Conservation (phyloP, 768 basidiomycete species). For the Collybia mongolica region DNA sequence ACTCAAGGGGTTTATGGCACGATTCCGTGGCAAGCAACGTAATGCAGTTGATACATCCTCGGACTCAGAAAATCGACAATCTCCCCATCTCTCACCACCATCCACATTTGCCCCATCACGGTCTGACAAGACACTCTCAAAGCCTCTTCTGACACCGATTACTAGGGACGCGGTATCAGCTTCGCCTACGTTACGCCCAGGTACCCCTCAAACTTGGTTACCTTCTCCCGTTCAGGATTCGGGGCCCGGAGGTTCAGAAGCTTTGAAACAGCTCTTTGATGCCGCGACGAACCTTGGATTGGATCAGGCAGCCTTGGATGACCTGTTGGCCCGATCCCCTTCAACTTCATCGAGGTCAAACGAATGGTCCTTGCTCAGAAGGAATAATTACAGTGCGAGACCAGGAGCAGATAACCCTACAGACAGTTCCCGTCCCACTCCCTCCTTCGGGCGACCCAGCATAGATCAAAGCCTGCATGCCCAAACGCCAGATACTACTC, state of each 20-base stretch:
- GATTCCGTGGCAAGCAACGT: slow-evolving; percentile 59
- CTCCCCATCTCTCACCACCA: slow-evolving; percentile 27
- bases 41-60: slow-evolving; percentile 31
- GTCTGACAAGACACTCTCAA: slow-evolving; percentile 28
- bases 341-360: slow-evolving; percentile 58
- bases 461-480: slow-evolving; percentile 13
- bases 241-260: slow-evolving; percentile 28
- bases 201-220: slow-evolving; percentile 13
- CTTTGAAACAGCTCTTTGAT: slow-evolving; percentile 69
- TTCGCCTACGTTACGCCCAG: slow-evolving; percentile 16
- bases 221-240: slow-evolving; percentile 13
- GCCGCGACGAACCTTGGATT: slow-evolving; percentile 76
- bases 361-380: slow-evolving; percentile 42
- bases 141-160: slow-evolving; percentile 12
- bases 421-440: slow-evolving; percentile 18
- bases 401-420: slow-evolving; percentile 26
- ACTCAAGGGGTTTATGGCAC: slow-evolving; percentile 78
- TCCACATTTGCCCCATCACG: slow-evolving; percentile 29
- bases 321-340: slow-evolving; percentile 68
- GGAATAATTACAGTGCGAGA: slow-evolving; percentile 39
- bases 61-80: slow-evolving; percentile 23
- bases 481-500: slow-evolving; percentile 16
- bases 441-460: slow-evolving; percentile 9
- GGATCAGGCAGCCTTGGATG: slow-evolving; percentile 69
- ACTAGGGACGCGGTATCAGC: slow-evolving; percentile 26